Base-by-base conservation (phyloP, 2,329 filamentous ascomycete genomes). In the Aspergillus sp. region DNA sequence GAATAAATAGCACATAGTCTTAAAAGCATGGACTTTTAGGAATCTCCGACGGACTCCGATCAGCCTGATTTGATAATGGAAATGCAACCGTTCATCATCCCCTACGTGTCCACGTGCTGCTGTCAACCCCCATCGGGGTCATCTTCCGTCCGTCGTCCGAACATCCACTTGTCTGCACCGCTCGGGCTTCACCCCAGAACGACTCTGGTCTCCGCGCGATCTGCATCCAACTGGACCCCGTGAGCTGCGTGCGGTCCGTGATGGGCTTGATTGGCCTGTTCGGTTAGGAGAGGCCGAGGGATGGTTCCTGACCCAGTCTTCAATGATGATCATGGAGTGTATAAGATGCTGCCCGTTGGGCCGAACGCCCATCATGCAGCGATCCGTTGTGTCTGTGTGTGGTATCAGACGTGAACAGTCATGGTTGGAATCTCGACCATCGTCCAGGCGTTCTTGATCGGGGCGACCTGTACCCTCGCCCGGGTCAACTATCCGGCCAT, bases 401-500 rank as follows among this genome's bases (percentile, higher is more conserved):
- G n/a, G 11, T 11, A 13, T 42, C 38, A 20, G 14, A 9, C 13
- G n/a, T 5, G 16, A 36, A 64, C 45, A 11, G 53, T 20, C 38
- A 42, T 42, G 38, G 16, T 42, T 42, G 38, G 38, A 4, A 13
- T 19, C 13, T 17, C 11, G 5, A 42, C 38, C 38, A 13, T 42
- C 38, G n/a, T 42, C 19, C 16, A 17, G 16, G 20, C 17, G n/a
- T 5, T 42, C 9, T 17, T 42, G 14, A 14, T 42, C 5, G 38
- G 38, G 19, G 38, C 38, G 10, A 42, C 38, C 19, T 47, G 62
- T 44, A 64, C 56, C 19, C 41, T 60, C 2, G 67, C 64, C 14
- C 53, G 47, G 17, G 71, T 66, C 3, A 74, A 69, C 49, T 79
- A 75, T 57, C 80, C 80, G 6, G 45, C 73, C 5, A 76, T 76